Base-by-base conservation (phyloP, 164 flowering plant genomes). In the Macadamia tetraphylla region DNA sequence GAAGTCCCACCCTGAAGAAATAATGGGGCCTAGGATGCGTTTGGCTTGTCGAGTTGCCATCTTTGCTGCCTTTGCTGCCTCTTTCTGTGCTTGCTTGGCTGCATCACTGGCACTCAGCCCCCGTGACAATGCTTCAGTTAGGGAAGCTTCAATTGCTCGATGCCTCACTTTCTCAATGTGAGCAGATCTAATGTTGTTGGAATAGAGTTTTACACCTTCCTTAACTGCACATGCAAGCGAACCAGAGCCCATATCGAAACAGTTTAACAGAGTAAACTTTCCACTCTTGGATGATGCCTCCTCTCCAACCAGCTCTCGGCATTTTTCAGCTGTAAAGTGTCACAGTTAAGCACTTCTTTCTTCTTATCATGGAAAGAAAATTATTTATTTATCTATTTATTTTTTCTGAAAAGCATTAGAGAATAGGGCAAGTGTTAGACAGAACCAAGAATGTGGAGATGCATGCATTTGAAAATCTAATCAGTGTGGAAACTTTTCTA, bases 1-100 rank as follows among this genome's bases (percentile, higher is more conserved):
- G 72, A 94, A 92, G 75, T 92, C 98, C 98, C 98, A 89, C 1
- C 96, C 97, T 6, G 94, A 87, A 67, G 96, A 83, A 31, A 94
- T 82, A 40, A 95, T 83, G 48, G 97, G 98, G 6, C 98, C 98
- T 57, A 86, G 81, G 30, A 94, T 92, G 63, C 97, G 91, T 74
- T 88, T 92, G 65, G 89, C 88, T 78, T 94, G 71, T 40, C 81
- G 80, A 6, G 78, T 70, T 12, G 94, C 95, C 14, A 86, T 60
- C 74, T 94, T 92, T 29, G 99, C 99, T 32, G 98, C 99, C 73
- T 87, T 90, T 48, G 76, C 81, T n/a, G 92, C 96, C 74, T 84
- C 91, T 73, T 78, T 86, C 76, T 89, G 91, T 30, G 92, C 92
- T 62, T 74, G 83, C 63, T 82, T 85, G 12, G 93, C 90, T 55